Evolutionary conservation across 164 flowering plant genomes (phyloP), one percentile per base, ranked within the genome.

Genomic region (Chloranthus sessilifolius): DNA sequence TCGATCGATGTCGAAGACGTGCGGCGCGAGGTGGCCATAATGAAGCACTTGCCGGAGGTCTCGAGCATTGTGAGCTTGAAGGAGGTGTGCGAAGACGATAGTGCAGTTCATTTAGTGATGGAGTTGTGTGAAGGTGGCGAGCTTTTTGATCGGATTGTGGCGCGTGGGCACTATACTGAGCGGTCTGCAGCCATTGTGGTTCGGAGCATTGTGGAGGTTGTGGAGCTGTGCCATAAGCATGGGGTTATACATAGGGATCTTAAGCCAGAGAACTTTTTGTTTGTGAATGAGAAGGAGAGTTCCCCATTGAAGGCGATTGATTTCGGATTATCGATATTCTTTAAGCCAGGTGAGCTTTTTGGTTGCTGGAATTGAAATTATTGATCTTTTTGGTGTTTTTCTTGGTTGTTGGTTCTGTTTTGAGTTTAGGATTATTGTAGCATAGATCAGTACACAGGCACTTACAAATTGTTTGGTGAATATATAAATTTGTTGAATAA

Each of bases 61-160:
- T 67, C 90, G 47, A 80, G 84, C 58, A 79, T 89, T 37, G 97
- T 89, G 51, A 74, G 75, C 53, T 70, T 89, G 59, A 79, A 63
- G 67, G 95, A 86, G 65, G 94, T 94, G 2, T 77, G 82, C 11
- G 95, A 89, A 84, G 95, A 89, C 35, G 95, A 89, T 5, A 83
- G 79, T 69, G 95, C 95, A 1, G 95, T 89, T 57, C 97, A 89
- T 77, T 71, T 86, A 62, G 92, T 89, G 50, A 89, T 89, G 95
- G 97, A 89, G 78, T 46, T 89, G 57, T 89, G 95, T 36, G 97
- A 86, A 58, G 97, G 97, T 0, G 95, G 97, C 0, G 97, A 89
- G 68, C 72, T 89, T 22, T 89, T 89, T 43, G 97, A 86, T 66
- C 80, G 96, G 76, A 88, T 88, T 43, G 96, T 88, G 6, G 91